phyloP scores from a whole-genome alignment of 2,329 filamentous ascomycete species.

The Juglanconis oblonga region DNA sequence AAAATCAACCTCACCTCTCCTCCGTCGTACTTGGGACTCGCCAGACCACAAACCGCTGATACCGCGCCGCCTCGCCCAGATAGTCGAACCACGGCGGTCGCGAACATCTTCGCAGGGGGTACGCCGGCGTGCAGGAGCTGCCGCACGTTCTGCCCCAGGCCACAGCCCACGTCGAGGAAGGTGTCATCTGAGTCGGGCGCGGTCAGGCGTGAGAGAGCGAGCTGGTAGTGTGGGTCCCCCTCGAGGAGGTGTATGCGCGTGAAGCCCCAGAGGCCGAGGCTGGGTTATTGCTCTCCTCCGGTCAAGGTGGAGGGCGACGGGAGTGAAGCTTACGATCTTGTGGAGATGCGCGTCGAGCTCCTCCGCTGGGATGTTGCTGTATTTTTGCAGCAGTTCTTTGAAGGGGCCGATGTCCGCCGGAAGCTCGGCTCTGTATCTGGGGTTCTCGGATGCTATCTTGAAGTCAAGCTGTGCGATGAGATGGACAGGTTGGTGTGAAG shows the following conservation, averaged over 20 bases:
- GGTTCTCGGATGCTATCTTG: not conserved
- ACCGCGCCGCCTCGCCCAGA: not conserved
- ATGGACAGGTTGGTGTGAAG: too few relatives aligned
- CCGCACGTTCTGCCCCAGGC: constrained; percentile 42
- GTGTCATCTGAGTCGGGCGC: constrained; percentile 21
- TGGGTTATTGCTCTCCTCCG: not conserved
- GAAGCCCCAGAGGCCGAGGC: constrained; percentile 35
- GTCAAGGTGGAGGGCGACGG: not conserved
- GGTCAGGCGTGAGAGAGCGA: constrained; percentile 25
- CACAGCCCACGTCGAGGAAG: constrained; percentile 40
- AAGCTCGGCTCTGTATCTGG: not conserved
- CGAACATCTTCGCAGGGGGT: constrained; percentile 34
- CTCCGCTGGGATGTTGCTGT: not conserved
- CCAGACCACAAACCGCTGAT: not conserved
- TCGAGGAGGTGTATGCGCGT: constrained; percentile 32
- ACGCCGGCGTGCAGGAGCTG: constrained; percentile 37
- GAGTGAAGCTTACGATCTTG: not conserved
- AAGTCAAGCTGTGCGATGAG: not conserved
- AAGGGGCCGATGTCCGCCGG: constrained; percentile 1
- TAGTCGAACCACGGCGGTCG: constrained; percentile 19
- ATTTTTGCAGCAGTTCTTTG: not conserved
- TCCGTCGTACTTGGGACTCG: not conserved
- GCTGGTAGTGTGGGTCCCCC: constrained; percentile 27
- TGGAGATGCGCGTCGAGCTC: not conserved
- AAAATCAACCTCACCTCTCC: not conserved